A percentile compares a stretch with the other conserved stretches of the same genome.
phyloP scores from a whole-genome alignment of 2,329 filamentous ascomycete genomes.

The Diaporthe caulivora region DNA sequence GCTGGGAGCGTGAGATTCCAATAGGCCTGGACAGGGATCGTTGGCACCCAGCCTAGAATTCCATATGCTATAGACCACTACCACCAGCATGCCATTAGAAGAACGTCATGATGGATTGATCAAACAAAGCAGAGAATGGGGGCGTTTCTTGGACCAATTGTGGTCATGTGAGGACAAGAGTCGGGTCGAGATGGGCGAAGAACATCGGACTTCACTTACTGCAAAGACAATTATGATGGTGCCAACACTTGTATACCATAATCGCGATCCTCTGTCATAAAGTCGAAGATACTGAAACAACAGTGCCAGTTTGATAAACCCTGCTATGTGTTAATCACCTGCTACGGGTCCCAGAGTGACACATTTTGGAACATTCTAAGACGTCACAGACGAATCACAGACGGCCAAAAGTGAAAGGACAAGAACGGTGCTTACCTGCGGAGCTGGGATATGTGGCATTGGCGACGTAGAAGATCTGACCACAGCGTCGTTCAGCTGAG shows the following conservation, averaged over 20 bases:
- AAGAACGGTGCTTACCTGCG: conserved; percentile 18
- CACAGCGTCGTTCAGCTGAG: not conserved
- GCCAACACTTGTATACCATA: conserved; percentile 40
- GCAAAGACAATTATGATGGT: conserved; percentile 44
- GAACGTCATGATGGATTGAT: no score
- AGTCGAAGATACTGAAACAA: conserved; percentile 43
- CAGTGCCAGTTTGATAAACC: conserved; percentile 43
- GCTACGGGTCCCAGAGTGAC: no score
- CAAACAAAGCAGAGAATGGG: not conserved
- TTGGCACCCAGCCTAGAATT: conserved; percentile 50
- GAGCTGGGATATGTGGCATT: conserved; percentile 42
- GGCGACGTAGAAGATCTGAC: conserved; percentile 40
- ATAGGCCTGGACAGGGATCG: conserved; percentile 48
- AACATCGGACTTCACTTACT: not conserved
- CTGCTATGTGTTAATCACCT: no score
- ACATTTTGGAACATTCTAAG: no score
- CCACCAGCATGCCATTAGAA: not conserved
- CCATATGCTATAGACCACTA: conserved; percentile 48
- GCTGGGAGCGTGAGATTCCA: conserved; percentile 44
- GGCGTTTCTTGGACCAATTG: no score
- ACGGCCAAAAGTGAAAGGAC: no score
- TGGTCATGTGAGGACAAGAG: not conserved
- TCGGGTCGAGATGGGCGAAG: not conserved
- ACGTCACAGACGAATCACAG: no score
- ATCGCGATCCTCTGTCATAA: conserved; percentile 37